Evolutionary conservation across 805 yeast genomes (phyloP).

Genomic region (Nematodospora valgi): DNA sequence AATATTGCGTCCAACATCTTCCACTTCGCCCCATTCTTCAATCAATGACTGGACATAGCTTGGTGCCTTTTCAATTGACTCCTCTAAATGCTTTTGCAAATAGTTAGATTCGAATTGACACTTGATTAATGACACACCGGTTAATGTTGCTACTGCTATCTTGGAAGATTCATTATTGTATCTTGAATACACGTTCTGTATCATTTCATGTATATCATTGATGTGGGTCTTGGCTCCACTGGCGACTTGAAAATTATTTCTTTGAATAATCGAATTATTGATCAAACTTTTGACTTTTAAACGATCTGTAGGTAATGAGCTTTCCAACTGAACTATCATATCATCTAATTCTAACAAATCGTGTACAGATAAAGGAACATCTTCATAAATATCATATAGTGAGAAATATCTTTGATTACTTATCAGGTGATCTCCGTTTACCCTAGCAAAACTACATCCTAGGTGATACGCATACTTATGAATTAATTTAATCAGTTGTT

Average conservation of each 20-base stretch:
- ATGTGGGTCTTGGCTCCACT: slow-evolving; percentile 4
- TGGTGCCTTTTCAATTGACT: slow-evolving; percentile 7
- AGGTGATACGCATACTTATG: slow-evolving; percentile 28
- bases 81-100: slow-evolving; percentile 4
- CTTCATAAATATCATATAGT: slow-evolving; percentile 18
- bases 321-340: slow-evolving; percentile 33
- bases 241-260: not conserved
- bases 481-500: slow-evolving; percentile 8
- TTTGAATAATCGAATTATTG: slow-evolving; percentile 7
- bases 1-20: not conserved
- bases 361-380: slow-evolving; percentile 19
- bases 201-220: slow-evolving; percentile 2
- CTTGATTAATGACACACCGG: slow-evolving; percentile 8
- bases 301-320: slow-evolving; percentile 4
- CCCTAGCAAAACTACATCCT: slow-evolving; percentile 17
- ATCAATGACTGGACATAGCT: slow-evolving; percentile 7
- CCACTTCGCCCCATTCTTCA: slow-evolving; percentile 9
- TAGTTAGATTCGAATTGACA: slow-evolving; percentile 1
- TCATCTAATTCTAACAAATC: slow-evolving; percentile 34
- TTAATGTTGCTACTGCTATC: not conserved
- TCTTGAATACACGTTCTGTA: not conserved
- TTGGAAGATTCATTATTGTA: not conserved
- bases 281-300: slow-evolving; percentile 4
- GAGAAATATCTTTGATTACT: slow-evolving; percentile 15
- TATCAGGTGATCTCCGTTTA: too few species aligned